Percentiles rank a stretch among this genome's conserved stretches.
Conservation (phyloP, 768 basidiomycete species). For the Amanita thiersii region DNA sequence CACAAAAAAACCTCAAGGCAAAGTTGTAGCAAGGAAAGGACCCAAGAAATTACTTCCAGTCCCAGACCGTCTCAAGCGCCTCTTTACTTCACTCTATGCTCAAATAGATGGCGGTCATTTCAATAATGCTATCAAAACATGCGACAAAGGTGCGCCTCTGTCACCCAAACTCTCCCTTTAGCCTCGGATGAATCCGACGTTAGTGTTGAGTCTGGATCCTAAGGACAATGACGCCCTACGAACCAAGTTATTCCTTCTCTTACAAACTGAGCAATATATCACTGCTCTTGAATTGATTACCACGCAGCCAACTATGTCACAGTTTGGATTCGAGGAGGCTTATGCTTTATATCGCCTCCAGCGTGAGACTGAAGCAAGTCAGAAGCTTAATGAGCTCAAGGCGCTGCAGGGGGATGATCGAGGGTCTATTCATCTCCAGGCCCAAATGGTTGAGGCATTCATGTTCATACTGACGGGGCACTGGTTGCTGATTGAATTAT, state of each 20-base stretch:
- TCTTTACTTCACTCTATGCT: constrained; percentile 74
- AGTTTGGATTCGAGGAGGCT: constrained; percentile 57
- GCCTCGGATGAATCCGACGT: neutral
- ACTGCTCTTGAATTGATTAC: constrained; percentile 58
- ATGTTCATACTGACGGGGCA: neutral
- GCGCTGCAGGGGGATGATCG: constrained; percentile 38
- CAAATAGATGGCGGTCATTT: constrained; percentile 91
- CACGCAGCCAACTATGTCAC: constrained; percentile 16
- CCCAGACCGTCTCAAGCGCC: constrained; percentile 38
- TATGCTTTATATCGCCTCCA: constrained; percentile 86
- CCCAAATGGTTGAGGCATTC: constrained; percentile 63
- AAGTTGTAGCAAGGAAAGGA: constrained; percentile 17
- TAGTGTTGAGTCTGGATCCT: constrained; percentile 68
- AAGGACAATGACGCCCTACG: constrained; percentile 64
- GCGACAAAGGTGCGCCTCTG: constrained; percentile 70
- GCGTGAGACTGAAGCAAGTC: constrained; percentile 57
- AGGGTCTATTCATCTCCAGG: constrained; percentile 73
- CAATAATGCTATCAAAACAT: constrained; percentile 81
- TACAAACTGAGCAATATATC: constrained; percentile 80
- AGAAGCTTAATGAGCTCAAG: constrained; percentile 42
- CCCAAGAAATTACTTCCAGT: constrained; percentile 24
- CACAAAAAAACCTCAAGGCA: constrained; percentile 9
- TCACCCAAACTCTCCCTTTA: constrained; percentile 10
- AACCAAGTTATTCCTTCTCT: constrained; percentile 79
- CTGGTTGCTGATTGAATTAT: constrained; percentile 7